A percentile compares a stretch with the other conserved stretches of the same genome.
Evolutionary conservation across 257 asterid species (phyloP).

Genomic region (Paraleonurus japonicus): DNA sequence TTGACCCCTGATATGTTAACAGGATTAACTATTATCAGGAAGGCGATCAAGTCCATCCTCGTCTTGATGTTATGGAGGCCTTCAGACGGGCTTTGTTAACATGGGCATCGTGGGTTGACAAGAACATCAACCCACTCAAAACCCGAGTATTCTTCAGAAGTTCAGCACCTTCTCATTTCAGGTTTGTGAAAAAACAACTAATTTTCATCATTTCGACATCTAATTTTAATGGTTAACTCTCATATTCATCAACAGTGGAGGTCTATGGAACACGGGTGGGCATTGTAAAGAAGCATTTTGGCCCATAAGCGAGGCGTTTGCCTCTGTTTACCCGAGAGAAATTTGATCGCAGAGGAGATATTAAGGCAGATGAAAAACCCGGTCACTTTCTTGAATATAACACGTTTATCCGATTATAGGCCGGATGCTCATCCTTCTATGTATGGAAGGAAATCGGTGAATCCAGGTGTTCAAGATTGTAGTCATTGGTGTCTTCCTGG

Average conservation of each 20-base stretch:
- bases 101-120: slow-evolving; percentile 90
- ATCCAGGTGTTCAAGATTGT: slow-evolving; percentile 71
- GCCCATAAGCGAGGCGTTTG: slow-evolving; percentile 47
- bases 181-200: slow-evolving; percentile 36
- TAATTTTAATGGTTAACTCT: no score
- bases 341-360: slow-evolving; percentile 54
- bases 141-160: slow-evolving; percentile 84
- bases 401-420: slow-evolving; percentile 66
- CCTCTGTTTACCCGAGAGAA: slow-evolving; percentile 43
- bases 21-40: slow-evolving; percentile 91
- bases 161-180: slow-evolving; percentile 96
- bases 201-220: background rate
- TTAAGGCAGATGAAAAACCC: slow-evolving; percentile 67
- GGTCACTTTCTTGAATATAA: slow-evolving; percentile 61
- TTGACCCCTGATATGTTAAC: slow-evolving; percentile 21
- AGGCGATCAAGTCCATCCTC: slow-evolving; percentile 65
- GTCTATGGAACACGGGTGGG: slow-evolving; percentile 86
- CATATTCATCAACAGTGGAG: slow-evolving; percentile 55
- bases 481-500: slow-evolving; percentile 99
- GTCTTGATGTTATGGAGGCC: slow-evolving; percentile 65
- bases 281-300: slow-evolving; percentile 77
- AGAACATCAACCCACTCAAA: slow-evolving; percentile 56
- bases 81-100: slow-evolving; percentile 63
- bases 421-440: slow-evolving; percentile 90
- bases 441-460: slow-evolving; percentile 52